Conservation (phyloP, 257 asterid genomes). For the Avicennia marina region DNA sequence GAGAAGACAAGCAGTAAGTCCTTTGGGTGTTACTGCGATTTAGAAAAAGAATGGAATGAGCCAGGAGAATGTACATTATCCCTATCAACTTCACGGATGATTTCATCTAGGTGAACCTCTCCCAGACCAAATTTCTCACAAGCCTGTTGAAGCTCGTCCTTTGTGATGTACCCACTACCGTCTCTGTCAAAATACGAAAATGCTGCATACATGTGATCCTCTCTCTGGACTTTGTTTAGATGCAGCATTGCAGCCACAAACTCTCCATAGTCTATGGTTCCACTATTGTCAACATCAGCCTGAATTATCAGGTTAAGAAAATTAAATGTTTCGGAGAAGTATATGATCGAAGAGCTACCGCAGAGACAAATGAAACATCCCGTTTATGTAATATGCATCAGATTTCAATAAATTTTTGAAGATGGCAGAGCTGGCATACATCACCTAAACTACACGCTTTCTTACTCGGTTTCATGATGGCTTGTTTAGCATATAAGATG, state of each 20-base stretch:
- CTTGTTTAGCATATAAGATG: neutral
- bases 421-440: neutral
- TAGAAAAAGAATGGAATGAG: neutral
- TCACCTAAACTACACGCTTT: neutral
- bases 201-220: conserved; percentile 68
- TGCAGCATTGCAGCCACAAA: conserved; percentile 92
- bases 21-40: neutral
- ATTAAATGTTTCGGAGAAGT: neutral
- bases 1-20: neutral
- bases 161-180: conserved; percentile 78
- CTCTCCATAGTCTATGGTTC: conserved; percentile 85
- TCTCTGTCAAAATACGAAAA: conserved; percentile 87
- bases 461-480: neutral
- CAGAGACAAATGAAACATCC: neutral
- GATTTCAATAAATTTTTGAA: neutral
- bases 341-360: neutral
- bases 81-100: conserved; percentile 82
- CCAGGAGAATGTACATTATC: conserved; percentile 41
- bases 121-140: conserved; percentile 75
- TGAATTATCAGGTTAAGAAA: conserved; percentile 24
- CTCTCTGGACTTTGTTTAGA: conserved; percentile 79
- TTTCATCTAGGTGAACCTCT: conserved; percentile 60
- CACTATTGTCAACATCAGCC: conserved; percentile 91
- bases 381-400: neutral
- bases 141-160: conserved; percentile 83